These are phyloP conservation scores for Fraxinus greggii DNA, from an alignment of 305 asterid species.

Conservation along the genomic window DNA sequence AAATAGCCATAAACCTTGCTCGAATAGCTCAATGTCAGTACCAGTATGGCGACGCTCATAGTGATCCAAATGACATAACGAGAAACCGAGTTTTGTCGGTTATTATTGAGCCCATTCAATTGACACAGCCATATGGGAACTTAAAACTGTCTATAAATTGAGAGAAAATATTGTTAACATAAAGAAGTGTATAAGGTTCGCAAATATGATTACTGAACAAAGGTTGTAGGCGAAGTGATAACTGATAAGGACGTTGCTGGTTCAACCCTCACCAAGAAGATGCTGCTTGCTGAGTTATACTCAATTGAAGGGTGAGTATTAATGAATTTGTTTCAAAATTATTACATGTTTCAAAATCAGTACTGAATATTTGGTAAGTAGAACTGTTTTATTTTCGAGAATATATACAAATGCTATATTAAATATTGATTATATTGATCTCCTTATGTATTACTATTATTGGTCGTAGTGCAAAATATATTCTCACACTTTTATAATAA, in stretches of 20 bases:
- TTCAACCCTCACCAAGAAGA: not conserved
- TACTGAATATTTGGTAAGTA: not conserved
- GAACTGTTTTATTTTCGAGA: not conserved
- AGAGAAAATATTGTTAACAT: not conserved
- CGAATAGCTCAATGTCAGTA: constrained; percentile 3
- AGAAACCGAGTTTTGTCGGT: constrained; percentile 4
- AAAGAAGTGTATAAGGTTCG: not conserved
- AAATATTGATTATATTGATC: not conserved
- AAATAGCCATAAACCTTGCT: constrained; percentile 12
- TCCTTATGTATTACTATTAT: too few relatives aligned
- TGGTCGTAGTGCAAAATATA: too few relatives aligned
- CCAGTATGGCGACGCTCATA: constrained; percentile 4
- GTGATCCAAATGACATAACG: not conserved
- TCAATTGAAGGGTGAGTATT: not conserved
- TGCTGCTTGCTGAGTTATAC: not conserved
- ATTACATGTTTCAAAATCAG: not conserved
- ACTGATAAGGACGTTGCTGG: not conserved
- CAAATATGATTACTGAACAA: not conserved
- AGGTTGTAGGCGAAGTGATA: not conserved
- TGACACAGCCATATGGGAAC: not conserved
- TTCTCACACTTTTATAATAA: too few relatives aligned
- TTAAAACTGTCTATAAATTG: not conserved
- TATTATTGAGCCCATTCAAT: not conserved
- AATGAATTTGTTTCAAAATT: not conserved
- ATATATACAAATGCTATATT: not conserved